These are phyloP conservation scores for Candida smagusa DNA, from an alignment of 1,139 yeast genomes.

Conservation along the genomic window DNA sequence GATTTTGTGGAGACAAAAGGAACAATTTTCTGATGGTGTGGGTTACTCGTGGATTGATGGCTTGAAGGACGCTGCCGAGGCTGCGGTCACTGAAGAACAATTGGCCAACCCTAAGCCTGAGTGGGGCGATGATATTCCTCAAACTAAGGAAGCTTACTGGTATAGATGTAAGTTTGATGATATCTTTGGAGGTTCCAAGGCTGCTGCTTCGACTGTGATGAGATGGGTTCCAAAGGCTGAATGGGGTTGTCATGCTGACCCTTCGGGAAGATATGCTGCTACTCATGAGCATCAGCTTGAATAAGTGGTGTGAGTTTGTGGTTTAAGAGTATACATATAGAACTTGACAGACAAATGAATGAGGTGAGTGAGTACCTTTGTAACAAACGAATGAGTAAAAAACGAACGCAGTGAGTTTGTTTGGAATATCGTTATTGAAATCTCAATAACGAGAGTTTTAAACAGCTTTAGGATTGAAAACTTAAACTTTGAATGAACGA, in stretches of 20 bases:
- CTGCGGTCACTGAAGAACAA: slow-evolving; percentile 81
- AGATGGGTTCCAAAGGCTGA: slow-evolving; percentile 99
- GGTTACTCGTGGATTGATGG: slow-evolving; percentile 99
- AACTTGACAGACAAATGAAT: too few relatives aligned
- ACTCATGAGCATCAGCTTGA: slow-evolving; percentile 65
- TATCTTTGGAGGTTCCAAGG: slow-evolving; percentile 72
- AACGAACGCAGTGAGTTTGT: too few relatives aligned
- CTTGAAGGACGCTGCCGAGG: slow-evolving; percentile 91
- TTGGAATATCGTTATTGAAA: too few relatives aligned
- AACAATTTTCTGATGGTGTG: slow-evolving; percentile 98
- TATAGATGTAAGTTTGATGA: slow-evolving; percentile 95
- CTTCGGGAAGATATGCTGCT: slow-evolving; percentile 94
- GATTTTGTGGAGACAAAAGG: slow-evolving; percentile 99
- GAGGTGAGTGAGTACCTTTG: too few relatives aligned
- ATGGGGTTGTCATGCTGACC: slow-evolving; percentile 99
- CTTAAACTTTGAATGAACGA: too few relatives aligned
- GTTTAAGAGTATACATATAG: too few relatives aligned
- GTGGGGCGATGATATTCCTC: slow-evolving; percentile 95
- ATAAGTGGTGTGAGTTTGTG: not conserved
- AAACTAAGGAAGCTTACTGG: slow-evolving; percentile 99
- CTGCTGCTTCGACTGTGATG: slow-evolving; percentile 96
- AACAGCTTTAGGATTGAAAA: too few relatives aligned
- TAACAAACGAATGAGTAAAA: too few relatives aligned
- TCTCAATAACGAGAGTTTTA: too few relatives aligned
- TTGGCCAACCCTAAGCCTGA: slow-evolving; percentile 85